Conservation (phyloP, 2,329 filamentous ascomycete genomes). For the Aspergillus aculeatus region DNA sequence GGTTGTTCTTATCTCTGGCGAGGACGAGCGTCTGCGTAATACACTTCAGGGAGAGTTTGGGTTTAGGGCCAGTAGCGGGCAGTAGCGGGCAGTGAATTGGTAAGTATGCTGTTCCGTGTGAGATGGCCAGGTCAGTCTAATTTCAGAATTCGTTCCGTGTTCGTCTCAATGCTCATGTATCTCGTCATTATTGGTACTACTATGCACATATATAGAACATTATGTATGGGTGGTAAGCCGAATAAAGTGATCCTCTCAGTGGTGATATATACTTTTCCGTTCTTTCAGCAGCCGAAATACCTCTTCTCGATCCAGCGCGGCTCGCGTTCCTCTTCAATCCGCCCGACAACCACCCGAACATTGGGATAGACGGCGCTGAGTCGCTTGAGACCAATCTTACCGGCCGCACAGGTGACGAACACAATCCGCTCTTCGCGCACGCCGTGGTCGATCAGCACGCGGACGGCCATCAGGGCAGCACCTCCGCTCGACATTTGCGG, state of each 20-base stretch:
- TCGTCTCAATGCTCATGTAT: background rate
- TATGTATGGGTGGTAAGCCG: background rate
- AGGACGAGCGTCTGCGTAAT: no score
- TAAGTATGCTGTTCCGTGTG: no score
- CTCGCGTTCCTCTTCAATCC: slow-evolving; percentile 77
- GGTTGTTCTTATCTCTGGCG: no score
- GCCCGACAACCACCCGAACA: slow-evolving; percentile 81
- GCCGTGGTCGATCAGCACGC: slow-evolving; percentile 92
- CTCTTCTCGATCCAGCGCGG: slow-evolving; percentile 85
- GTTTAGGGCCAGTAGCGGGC: no score
- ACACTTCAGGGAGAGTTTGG: no score
- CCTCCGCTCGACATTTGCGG: slow-evolving; percentile 94
- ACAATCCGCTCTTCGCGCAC: slow-evolving; percentile 82
- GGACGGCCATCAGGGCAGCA: slow-evolving; percentile 84
- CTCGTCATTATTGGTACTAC: background rate
- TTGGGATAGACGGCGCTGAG: slow-evolving; percentile 85
- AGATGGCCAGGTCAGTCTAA: no score
- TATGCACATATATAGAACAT: slow-evolving; percentile 1
- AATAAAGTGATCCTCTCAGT: background rate
- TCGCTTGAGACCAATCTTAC: slow-evolving; percentile 77
- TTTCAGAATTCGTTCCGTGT: no score
- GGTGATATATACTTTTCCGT: background rate
- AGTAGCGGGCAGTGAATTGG: no score
- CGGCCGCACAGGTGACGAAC: slow-evolving; percentile 88
- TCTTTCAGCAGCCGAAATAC: slow-evolving; percentile 76